Evolutionary conservation across 192 early-diverging fungal species (phyloP), one percentile per base, ranked within the genome.

Genomic region (Backusella circina): DNA sequence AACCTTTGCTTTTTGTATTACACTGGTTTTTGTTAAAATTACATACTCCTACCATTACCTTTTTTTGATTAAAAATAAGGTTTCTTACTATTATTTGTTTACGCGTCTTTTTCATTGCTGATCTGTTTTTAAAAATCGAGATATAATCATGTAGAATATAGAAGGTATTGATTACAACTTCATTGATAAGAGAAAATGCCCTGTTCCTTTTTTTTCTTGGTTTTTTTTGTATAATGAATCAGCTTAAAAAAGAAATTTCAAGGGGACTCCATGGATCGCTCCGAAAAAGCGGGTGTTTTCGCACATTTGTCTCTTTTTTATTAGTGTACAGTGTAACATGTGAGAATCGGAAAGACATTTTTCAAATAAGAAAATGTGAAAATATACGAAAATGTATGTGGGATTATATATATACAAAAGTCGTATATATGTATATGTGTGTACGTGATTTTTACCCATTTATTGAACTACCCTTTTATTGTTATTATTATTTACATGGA

Each of bases 211-310:
- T 26, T 61, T 61, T 28, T 61, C 26, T 26, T 61, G 54, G 26
- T 26, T 61, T 61, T 28, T 61, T 61, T 26, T 61, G 54, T 61
- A 61, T 26, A 57, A 57, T 61, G 54, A 28, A 28, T 26, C 54
- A 61, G 54, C 54, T n/a, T 61, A 61, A 61, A 61, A 61, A 61
- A 26, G 23, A 61, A 61, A 15, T 61, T 57, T 61, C 54, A 61
- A 61, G 54, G 54, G 54, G 54, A 28, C 54, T 61, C 10, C 1
- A 28, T 61, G 54, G 54, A 61, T 61, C 54, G 54, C 54, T 61
- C 54, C 54, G 54, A 61, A 61, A 57, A 61, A 61, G 54, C 54
- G 54, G 54, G 54, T 61, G 54, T 61, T 61, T 61, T 61, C 54
- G 54, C 54, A 61, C 54, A 61, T 61, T 61, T 28, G 54, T 28